phyloP scores from a whole-genome alignment of 2,329 filamentous ascomycete species.

The Aspergillus sp. region DNA sequence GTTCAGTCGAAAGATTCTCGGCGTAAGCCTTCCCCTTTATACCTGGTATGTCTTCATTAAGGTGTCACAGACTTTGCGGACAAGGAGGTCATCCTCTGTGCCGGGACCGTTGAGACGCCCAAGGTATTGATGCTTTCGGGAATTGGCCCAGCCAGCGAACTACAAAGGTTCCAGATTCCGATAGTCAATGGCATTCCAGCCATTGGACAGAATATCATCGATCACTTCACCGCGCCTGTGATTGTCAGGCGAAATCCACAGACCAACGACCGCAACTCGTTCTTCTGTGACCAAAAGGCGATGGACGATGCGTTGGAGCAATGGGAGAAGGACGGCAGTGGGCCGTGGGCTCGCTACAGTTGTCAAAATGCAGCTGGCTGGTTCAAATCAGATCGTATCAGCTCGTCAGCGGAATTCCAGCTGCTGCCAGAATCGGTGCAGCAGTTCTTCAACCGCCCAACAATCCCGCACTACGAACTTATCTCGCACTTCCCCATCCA shows the following conservation, averaged over 20 bases:
- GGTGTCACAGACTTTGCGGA: no score
- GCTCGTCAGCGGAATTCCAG: slow-evolving; percentile 50
- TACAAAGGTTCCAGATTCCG: background rate
- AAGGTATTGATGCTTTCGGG: background rate
- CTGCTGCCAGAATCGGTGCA: slow-evolving; percentile 39
- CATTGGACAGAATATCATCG: slow-evolving; percentile 38
- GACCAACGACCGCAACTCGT: slow-evolving; percentile 46
- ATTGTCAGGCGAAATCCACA: slow-evolving; percentile 41
- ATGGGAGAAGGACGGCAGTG: slow-evolving; percentile 47
- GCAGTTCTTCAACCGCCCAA: slow-evolving; percentile 46
- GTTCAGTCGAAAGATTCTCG: no score
- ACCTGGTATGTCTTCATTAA: no score
- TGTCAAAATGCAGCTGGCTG: slow-evolving; percentile 35
- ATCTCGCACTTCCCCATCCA: slow-evolving; percentile 49
- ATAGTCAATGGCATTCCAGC: slow-evolving; percentile 14
- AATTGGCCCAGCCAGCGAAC: background rate
- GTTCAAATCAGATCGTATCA: slow-evolving; percentile 45
- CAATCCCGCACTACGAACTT: slow-evolving; percentile 60
- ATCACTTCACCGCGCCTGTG: background rate
- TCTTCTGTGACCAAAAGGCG: slow-evolving; percentile 44
- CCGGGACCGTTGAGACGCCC: background rate
- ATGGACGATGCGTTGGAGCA: slow-evolving; percentile 50
- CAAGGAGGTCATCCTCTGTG: background rate
- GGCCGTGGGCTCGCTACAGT: slow-evolving; percentile 43
- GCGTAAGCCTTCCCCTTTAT: no score